Base-by-base conservation (phyloP, 805 yeast species). In the Yarrowia sp. region DNA sequence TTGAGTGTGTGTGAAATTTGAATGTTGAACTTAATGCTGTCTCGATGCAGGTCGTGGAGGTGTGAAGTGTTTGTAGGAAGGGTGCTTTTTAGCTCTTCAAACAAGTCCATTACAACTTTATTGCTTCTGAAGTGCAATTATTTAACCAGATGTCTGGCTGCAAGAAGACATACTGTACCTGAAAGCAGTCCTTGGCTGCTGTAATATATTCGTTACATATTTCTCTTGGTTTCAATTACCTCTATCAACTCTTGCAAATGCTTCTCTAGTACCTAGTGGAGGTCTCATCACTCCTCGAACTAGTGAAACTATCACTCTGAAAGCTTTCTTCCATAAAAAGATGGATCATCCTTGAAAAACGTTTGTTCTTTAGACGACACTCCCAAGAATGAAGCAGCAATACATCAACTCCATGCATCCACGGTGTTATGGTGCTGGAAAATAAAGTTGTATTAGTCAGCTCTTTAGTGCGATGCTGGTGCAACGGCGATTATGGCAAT, bases 1-100 rank as follows among this genome's bases (percentile, higher is more conserved):
- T 32, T 44, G 45, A 15, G 64, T 38, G 28, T 41, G 64, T 38
- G 28, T 41, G 32, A 63, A 63, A 51, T 17, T 22, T 17, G 47
- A 31, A 53, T 53, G 38, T 47, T 35, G 47, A 53, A 39, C 61
- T 33, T 53, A 53, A 53, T 53, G 47, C 47, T 39, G 45, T 50
- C 43, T 14, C 3, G 44, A 36, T 51, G 60, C 60, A 51, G 60
- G 36, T 22, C 36, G 22, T 10, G 31, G 42, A 15, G 15, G 33
- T 28, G 36, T 14, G 14, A 13, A n/a, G 50, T 14, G 48, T 44
- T 15, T 14, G 28, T 22, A 22, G 28, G 17, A 28, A 14, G 9
- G 9, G 18, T 31, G 50, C 8, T 28, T 13, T 31, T 31, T 31
- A 31, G 50, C 50, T 45, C 50, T 28, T 28, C 7, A 14, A 13